These are phyloP conservation scores for Onygenales sp. DNA, from an alignment of 2,329 filamentous ascomycete species.

Conservation along the genomic window DNA sequence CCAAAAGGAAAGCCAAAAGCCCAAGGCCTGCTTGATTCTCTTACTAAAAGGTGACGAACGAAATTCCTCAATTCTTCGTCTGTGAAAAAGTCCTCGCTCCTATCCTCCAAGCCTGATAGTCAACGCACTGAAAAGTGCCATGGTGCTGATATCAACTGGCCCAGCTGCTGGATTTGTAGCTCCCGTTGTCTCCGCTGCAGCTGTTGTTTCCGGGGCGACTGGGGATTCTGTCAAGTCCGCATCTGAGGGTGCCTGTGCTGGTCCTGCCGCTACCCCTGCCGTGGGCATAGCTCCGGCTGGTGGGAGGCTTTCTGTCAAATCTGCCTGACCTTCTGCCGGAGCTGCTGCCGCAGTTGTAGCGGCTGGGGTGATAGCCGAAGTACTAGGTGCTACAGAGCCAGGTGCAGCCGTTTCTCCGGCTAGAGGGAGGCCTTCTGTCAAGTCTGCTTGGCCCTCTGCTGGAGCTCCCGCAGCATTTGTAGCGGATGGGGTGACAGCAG, in stretches of 20 bases:
- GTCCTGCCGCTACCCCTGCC: background rate
- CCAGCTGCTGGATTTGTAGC: background rate
- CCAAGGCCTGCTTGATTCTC: background rate
- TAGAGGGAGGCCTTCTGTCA: background rate
- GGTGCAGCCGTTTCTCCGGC: background rate
- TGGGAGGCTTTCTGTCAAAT: too few relatives aligned
- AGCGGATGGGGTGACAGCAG: too few relatives aligned
- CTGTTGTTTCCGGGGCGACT: background rate
- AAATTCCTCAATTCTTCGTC: background rate
- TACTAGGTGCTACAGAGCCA: background rate
- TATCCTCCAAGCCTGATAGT: conserved; percentile 4
- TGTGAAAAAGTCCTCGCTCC: background rate
- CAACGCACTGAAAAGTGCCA: conserved; percentile 2
- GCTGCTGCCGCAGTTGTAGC: background rate
- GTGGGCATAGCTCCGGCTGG: background rate
- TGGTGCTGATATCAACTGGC: conserved; percentile 1
- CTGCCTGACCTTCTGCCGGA: background rate
- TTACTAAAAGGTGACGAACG: background rate
- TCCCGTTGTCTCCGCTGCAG: background rate
- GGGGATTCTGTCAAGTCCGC: background rate
- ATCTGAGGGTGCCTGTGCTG: background rate
- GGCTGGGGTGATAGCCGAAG: background rate
- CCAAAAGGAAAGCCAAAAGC: background rate
- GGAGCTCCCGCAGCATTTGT: background rate
- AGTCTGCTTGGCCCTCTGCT: background rate